Evolutionary conservation across 1,139 yeast genomes (phyloP), one percentile per base, ranked within the genome.

Genomic region (Blastobotrys niveus): DNA sequence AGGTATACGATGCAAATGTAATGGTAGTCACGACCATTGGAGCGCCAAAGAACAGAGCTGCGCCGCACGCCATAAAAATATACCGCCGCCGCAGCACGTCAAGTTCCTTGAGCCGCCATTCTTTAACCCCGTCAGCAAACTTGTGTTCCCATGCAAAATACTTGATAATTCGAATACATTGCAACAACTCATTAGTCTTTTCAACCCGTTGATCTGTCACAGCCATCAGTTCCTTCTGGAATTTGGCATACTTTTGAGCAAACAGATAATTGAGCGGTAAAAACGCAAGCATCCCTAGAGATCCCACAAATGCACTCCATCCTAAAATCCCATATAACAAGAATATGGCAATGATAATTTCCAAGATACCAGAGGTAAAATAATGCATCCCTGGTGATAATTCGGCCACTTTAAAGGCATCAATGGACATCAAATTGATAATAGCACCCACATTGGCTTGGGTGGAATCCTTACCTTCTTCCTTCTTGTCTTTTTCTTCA

Each of bases 71-170:
- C 94, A 95, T 88, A 41, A 77, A 70, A 27, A 76, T 49, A 51
- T 77, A 74, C 64, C 95, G 77, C 54, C 67, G 63, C 48, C 73
- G 70, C 58, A 91, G 71, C 56, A 74, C 67, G 19, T 59, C 51
- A 51, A 89, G 64, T 65, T 91, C 98, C 46, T 80, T 78, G 30
- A 74, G 73, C 70, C 98, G 81, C 45, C 87, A 73, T 30, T 76
- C 72, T 65, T 79, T 67, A 48, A 89, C 84, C 35, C 77, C 79
- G 43, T 81, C 79, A 52, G 77, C 80, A 63, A 91, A 89, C 57
- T 82, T 82, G 35, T 78, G 74, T 65, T 91, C 98, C 97, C 97
- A 91, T 5, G 96, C 96, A 62, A 91, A 91, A 60, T 85, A 88
- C 65, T 91, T 91, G 69, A 91, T 82, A 57, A 91, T 87, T 64